Base-by-base conservation (phyloP, 2,329 filamentous ascomycete species). In the Chaetomiaceae sp. region DNA sequence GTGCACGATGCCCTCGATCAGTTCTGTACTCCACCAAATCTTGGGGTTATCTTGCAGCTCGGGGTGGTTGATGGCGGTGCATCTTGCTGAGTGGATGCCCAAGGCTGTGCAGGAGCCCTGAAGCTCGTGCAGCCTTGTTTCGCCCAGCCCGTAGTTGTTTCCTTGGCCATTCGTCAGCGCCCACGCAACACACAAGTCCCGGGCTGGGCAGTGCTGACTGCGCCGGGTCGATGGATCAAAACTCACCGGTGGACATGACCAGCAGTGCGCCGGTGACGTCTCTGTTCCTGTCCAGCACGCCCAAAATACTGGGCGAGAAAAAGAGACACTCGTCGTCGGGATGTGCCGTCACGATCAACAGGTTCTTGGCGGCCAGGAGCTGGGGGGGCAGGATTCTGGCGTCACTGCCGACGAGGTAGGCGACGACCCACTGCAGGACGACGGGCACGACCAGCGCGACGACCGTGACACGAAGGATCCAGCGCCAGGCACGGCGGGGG, bases 261-360 rank as follows among this genome's bases (percentile, higher is more conserved):
- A 61, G 50, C 56, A 68, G 38, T 0, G 61, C 61, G 0, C 66
- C 66, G 9, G 54, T 62, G 9, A 62, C 55, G 1, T 48, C 44
- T 38, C 42, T 62, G 44, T 66, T 65, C n/a, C 64, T 50, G 37
- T 64, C 64, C 41, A 68, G 56, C 8, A 67, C 57, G 25, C 65
- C 66, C 30, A 69, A 44, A 6, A 68, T 66, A 50, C 59, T 65
- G 2, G 66, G 66, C 4, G 66, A 53, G 38, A 67, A 67, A 51
- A 67, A 69, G 5, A 68, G 62, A 25, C 66, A 69, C 57, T 77
- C 76, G 7, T 71, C 69, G 30, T 69, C 70, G 13, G 66, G 66
- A 36, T 71, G 69, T 2, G 71, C 69, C 11, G 70, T 72, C 11
- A 73, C 67, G 29, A 72, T 61, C 21, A 73, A 54, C 4, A 72